These are phyloP conservation scores for Coemansia aciculifera DNA, from an alignment of 192 early-diverging fungal genomes.

Conservation along the genomic window DNA sequence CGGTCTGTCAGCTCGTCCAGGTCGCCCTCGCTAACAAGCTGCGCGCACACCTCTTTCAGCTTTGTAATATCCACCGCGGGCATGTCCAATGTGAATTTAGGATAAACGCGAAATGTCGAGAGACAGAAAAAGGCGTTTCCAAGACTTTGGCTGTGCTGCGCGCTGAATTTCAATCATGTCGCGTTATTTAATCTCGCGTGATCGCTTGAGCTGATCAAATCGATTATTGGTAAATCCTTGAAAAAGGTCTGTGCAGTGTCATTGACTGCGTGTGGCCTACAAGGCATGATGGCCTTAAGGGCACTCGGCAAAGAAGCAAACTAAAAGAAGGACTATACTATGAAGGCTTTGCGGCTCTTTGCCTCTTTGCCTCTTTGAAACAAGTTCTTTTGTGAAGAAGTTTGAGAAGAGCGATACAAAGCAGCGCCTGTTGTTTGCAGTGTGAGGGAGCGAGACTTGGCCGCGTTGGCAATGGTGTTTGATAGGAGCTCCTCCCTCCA, in stretches of 20 bases:
- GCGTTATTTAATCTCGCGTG: neutral
- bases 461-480: neutral
- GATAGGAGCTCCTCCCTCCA: neutral
- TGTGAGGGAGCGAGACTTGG: neutral
- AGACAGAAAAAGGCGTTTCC: neutral
- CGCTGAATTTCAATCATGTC: neutral
- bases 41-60: slow-evolving; percentile 21
- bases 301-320: neutral
- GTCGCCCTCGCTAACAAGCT: slow-evolving; percentile 38
- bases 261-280: no score
- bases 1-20: slow-evolving; percentile 37
- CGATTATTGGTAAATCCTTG: neutral
- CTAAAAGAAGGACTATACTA: neutral
- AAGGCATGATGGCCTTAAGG: neutral
- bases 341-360: neutral
- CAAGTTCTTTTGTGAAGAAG: neutral
- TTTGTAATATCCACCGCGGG: slow-evolving; percentile 12
- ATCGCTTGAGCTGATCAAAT: neutral
- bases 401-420: neutral
- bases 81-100: slow-evolving; percentile 13
- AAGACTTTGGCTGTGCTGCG: neutral
- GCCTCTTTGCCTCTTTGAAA: no score
- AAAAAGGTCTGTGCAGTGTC: neutral
- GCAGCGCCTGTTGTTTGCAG: neutral
- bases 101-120: neutral